Evolutionary conservation across 2,329 filamentous ascomycete species (phyloP).

Genomic region (Purpureocillium lavendulum): DNA sequence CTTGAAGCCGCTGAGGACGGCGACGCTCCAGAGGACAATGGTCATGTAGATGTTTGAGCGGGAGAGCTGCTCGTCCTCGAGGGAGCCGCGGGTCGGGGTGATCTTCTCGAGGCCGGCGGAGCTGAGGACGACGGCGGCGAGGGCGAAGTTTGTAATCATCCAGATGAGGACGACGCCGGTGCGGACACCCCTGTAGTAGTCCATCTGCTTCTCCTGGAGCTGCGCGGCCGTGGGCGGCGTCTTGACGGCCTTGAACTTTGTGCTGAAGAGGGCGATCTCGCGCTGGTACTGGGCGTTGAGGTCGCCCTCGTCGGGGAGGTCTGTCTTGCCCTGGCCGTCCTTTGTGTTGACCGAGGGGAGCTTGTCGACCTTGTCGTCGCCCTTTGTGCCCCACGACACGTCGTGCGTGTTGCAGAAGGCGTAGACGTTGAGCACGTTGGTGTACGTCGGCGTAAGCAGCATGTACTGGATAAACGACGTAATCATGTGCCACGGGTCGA

Average conservation of each 20-base stretch:
- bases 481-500: constrained; percentile 99
- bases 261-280: constrained; percentile 65
- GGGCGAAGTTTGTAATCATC: constrained; percentile 93
- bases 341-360: constrained; percentile 84
- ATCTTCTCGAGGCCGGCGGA: constrained; percentile 73
- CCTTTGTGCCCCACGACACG: constrained; percentile 96
- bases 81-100: constrained; percentile 27
- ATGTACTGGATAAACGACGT: constrained; percentile 95
- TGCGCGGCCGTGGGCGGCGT: constrained; percentile 45
- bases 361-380: constrained; percentile 90
- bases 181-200: constrained; percentile 96
- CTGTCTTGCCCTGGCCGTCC: constrained; percentile 83
- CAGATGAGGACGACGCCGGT: constrained; percentile 86
- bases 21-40: constrained; percentile 83
- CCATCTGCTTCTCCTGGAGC: constrained; percentile 78
- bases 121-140: constrained; percentile 79
- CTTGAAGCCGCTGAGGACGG: constrained; percentile 73
- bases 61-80: constrained; percentile 35
- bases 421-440: constrained; percentile 98
- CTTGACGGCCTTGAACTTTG: constrained; percentile 68
- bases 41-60: constrained; percentile 77
- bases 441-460: constrained; percentile 89
- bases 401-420: constrained; percentile 98
- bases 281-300: constrained; percentile 91
- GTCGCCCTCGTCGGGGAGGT: constrained; percentile 90